A percentile compares a stretch with the other conserved stretches of the same genome.
phyloP scores from a whole-genome alignment of 257 asterid species.

The Capsicum pubescens region DNA sequence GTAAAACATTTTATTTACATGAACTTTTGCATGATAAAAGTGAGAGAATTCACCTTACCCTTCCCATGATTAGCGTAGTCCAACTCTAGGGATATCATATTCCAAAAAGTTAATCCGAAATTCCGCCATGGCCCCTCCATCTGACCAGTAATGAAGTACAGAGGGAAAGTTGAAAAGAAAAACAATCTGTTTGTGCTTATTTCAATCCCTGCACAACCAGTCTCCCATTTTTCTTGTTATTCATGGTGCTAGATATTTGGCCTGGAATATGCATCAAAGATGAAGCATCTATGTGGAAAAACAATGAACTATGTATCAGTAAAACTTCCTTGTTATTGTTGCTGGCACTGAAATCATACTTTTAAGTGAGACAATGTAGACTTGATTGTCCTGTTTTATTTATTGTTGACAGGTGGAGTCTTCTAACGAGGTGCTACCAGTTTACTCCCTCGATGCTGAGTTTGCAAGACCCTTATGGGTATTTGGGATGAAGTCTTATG shows the following conservation, averaged over 20 bases:
- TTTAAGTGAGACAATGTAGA: slow-evolving; percentile 13
- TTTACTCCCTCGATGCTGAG: slow-evolving; percentile 78
- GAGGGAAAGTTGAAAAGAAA: slow-evolving; percentile 20
- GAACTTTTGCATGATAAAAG: slow-evolving; percentile 4
- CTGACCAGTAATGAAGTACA: neutral
- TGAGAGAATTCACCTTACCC: slow-evolving; percentile 11
- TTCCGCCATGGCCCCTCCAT: neutral
- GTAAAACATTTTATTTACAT: neutral
- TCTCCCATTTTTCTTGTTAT: neutral
- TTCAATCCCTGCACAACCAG: neutral
- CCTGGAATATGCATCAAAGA: slow-evolving; percentile 23
- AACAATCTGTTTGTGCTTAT: neutral
- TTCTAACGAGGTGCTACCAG: slow-evolving; percentile 71
- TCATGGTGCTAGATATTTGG: slow-evolving; percentile 13
- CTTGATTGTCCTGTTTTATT: neutral
- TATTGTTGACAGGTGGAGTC: slow-evolving; percentile 67
- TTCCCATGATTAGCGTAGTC: neutral
- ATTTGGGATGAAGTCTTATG: slow-evolving; percentile 87
- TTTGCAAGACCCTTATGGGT: slow-evolving; percentile 90
- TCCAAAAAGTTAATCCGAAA: neutral
- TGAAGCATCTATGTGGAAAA: slow-evolving; percentile 17
- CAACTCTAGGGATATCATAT: neutral
- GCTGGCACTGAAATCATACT: slow-evolving; percentile 3
- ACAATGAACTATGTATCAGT: slow-evolving; percentile 2
- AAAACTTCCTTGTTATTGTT: slow-evolving; percentile 1